Percentiles rank a stretch among this genome's conserved stretches.
phyloP scores from a whole-genome alignment of 805 yeast genomes.

The Saccharomycopsis sp. region DNA sequence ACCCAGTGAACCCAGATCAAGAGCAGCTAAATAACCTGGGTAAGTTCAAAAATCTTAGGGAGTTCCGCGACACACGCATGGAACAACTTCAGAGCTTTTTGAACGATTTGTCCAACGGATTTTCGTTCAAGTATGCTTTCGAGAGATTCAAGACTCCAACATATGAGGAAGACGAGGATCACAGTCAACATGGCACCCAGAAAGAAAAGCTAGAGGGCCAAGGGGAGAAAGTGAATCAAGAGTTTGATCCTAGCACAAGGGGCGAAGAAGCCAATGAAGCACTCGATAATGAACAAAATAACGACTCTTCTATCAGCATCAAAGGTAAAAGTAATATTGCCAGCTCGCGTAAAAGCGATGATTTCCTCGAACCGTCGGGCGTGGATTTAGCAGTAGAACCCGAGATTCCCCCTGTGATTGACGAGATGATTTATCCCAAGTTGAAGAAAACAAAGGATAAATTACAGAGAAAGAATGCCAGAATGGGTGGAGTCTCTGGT shows the following conservation, averaged over 20 bases:
- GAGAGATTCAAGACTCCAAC: constrained; percentile 37
- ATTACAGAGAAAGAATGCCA: constrained; percentile 20
- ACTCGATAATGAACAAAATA: constrained; percentile 23
- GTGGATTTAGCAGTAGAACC: constrained; percentile 43
- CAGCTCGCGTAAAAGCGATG: constrained; percentile 15
- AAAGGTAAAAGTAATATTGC: not conserved
- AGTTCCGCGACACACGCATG: constrained; percentile 22
- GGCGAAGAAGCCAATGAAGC: constrained; percentile 36
- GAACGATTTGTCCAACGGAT: constrained; percentile 36
- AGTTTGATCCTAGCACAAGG: constrained; percentile 28
- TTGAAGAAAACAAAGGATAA: constrained; percentile 28
- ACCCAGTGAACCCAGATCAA: not conserved
- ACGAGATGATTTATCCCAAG: constrained; percentile 46
- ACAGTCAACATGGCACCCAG: constrained; percentile 12
- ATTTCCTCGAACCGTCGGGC: constrained; percentile 45
- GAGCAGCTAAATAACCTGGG: not conserved
- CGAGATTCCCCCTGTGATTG: constrained; percentile 41
- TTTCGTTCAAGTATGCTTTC: constrained; percentile 44
- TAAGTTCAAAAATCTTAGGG: not conserved
- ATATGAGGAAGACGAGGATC: constrained; percentile 25
- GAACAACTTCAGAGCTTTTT: constrained; percentile 31
- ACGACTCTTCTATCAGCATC: constrained; percentile 18
- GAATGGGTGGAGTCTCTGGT: not conserved
- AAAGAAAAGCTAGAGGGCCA: not conserved
- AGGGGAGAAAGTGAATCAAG: constrained; percentile 25